phyloP scores from a whole-genome alignment of 306 rosid species.

The Amphicarpaea edgeworthii region DNA sequence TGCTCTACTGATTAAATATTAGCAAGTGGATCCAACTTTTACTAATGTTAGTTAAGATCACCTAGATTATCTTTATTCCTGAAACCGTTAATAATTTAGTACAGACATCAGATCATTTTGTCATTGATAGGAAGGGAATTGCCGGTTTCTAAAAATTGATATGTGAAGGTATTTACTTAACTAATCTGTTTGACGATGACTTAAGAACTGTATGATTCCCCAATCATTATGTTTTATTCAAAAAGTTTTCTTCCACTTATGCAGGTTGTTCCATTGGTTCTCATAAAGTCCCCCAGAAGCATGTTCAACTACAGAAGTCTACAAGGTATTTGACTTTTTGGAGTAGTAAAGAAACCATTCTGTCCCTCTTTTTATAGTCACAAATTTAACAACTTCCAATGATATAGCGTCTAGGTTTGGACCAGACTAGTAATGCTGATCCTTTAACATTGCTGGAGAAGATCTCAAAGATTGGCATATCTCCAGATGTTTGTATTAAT shows the following conservation, averaged over 20 bases:
- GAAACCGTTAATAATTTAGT: slow-evolving; percentile 2
- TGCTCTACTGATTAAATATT: not conserved
- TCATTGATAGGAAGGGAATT: slow-evolving; percentile 4
- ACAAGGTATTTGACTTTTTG: slow-evolving; percentile 70
- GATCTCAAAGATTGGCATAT: slow-evolving; percentile 77
- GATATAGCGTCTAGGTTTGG: slow-evolving; percentile 70
- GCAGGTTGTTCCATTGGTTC: slow-evolving; percentile 95
- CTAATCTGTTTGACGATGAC: slow-evolving; percentile 3
- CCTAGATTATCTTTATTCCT: slow-evolving; percentile 4
- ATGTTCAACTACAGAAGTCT: slow-evolving; percentile 94
- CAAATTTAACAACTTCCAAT: slow-evolving; percentile 39
- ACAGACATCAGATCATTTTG: slow-evolving; percentile 7
- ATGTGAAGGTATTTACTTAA: slow-evolving; percentile 29
- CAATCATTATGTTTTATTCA: slow-evolving; percentile 38
- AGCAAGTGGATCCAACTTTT: not conserved
- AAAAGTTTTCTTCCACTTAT: slow-evolving; percentile 41
- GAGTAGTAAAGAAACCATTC: not conserved
- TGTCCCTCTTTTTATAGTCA: slow-evolving; percentile 17
- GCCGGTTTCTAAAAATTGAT: slow-evolving; percentile 17
- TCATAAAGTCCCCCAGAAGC: slow-evolving; percentile 92
- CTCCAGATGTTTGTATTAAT: slow-evolving; percentile 86
- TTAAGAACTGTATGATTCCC: slow-evolving; percentile 25
- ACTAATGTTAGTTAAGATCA: slow-evolving; percentile 8
- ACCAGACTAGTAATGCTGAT: slow-evolving; percentile 73
- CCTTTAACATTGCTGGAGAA: slow-evolving; percentile 80